A percentile compares a stretch with the other conserved stretches of the same genome.
phyloP scores from a whole-genome alignment of 805 yeast species.

The Priceomyces castillae region DNA sequence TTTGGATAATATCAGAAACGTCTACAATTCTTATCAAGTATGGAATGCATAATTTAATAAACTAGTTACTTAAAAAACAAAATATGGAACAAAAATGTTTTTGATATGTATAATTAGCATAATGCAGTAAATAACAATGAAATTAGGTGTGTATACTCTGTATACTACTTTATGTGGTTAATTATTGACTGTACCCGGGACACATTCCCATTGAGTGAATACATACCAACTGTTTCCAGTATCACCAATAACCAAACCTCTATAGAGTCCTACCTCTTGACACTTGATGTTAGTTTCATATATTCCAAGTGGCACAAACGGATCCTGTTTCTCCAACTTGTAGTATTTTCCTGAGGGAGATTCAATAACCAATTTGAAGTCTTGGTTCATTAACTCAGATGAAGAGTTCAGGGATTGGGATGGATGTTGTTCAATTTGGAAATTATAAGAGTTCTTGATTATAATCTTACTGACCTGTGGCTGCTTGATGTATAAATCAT shows the following conservation, averaged over 20 bases:
- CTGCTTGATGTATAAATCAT: conserved; percentile 77
- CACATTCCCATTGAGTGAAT: conserved; percentile 86
- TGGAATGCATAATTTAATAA: too few species aligned
- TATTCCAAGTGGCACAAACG: conserved; percentile 45
- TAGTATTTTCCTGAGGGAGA: conserved; percentile 81
- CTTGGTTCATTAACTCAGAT: conserved; percentile 34
- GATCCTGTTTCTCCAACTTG: conserved; percentile 52
- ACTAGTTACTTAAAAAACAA: background rate
- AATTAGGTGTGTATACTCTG: background rate
- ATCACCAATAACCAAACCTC: conserved; percentile 77
- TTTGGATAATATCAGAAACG: too few species aligned
- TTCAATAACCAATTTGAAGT: conserved; percentile 65
- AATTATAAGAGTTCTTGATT: conserved; percentile 58
- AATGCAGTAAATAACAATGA: background rate
- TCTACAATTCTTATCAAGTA: too few species aligned
- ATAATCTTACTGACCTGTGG: conserved; percentile 74
- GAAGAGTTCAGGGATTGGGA: conserved; percentile 45
- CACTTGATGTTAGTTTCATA: conserved; percentile 63
- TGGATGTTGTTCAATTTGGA: conserved; percentile 63
- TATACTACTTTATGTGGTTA: background rate
- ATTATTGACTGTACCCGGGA: conserved; percentile 18
- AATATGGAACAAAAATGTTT: background rate
- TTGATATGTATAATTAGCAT: background rate
- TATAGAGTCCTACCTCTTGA: conserved; percentile 77
- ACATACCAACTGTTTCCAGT: conserved; percentile 80